Percentiles rank a stretch among this genome's conserved stretches.
phyloP scores from a whole-genome alignment of 306 rosid genomes.

The Crotalaria pallida region DNA sequence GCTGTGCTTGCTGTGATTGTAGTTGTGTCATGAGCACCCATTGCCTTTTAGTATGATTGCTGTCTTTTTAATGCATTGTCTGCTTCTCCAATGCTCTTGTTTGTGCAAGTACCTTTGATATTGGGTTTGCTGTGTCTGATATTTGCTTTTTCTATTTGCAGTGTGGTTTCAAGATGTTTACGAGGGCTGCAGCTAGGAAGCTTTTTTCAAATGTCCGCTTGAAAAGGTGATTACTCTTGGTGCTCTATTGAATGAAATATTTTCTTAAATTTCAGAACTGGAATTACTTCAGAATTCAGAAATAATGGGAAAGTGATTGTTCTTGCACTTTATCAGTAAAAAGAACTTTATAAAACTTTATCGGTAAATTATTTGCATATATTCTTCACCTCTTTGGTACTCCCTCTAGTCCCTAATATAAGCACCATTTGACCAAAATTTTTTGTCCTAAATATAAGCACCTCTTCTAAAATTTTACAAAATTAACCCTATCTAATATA shows the following conservation, averaged over 20 bases:
- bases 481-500: no score
- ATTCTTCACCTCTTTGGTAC: not conserved
- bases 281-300: not conserved
- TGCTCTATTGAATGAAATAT: constrained; percentile 1
- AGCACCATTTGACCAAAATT: no score
- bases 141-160: constrained; percentile 34
- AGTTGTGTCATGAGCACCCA: not conserved
- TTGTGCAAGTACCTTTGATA: not conserved
- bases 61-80: not conserved
- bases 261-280: constrained; percentile 4
- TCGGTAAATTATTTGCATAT: not conserved
- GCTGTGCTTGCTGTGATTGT: not conserved
- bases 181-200: constrained; percentile 88
- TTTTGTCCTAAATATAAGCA: no score
- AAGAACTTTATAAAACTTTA: no score
- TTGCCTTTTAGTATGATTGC: constrained; percentile 6
- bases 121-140: constrained; percentile 19
- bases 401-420: no score
- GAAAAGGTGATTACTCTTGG: constrained; percentile 49
- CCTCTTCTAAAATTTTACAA: no score
- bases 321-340: not conserved
- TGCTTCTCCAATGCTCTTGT: constrained; percentile 6
- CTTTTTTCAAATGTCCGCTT: constrained; percentile 80
- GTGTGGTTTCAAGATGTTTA: constrained; percentile 99
- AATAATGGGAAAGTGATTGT: not conserved